Evolutionary conservation across 768 basidiomycete genomes (phyloP).

Genomic region (Lactifluus echinatus): DNA sequence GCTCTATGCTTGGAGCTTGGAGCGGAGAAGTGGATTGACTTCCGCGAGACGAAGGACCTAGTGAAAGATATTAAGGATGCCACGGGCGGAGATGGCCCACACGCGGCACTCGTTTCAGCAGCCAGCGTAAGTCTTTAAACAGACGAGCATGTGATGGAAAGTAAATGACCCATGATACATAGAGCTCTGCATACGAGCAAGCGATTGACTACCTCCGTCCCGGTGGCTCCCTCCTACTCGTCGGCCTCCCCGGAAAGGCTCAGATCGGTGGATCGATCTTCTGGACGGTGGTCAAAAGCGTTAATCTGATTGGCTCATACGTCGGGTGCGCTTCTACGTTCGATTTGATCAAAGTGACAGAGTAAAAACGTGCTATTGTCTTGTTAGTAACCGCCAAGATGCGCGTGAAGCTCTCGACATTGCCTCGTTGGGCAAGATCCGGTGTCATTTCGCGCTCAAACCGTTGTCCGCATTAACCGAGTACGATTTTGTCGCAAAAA

Average conservation of each 20-base stretch:
- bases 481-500: slow-evolving; percentile 32
- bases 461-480: slow-evolving; percentile 43
- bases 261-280: slow-evolving; percentile 55
- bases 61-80: slow-evolving; percentile 54
- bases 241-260: slow-evolving; percentile 59
- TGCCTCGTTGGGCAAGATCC: slow-evolving; percentile 62
- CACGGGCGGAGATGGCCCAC: slow-evolving; percentile 63
- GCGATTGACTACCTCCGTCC: slow-evolving; percentile 69
- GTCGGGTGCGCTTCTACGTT: slow-evolving; percentile 25
- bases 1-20: slow-evolving; percentile 53
- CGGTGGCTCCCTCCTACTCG: slow-evolving; percentile 66
- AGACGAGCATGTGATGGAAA: slow-evolving; percentile 22
- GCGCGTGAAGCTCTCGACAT: slow-evolving; percentile 73
- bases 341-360: not conserved
- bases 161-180: slow-evolving; percentile 20
- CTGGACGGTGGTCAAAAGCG: slow-evolving; percentile 60
- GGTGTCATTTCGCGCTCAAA: slow-evolving; percentile 42
- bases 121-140: slow-evolving; percentile 31
- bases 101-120: slow-evolving; percentile 56
- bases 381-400: slow-evolving; percentile 73
- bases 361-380: not conserved
- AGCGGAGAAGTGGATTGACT: slow-evolving; percentile 76
- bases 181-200: slow-evolving; percentile 36
- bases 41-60: slow-evolving; percentile 55
- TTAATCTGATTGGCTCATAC: slow-evolving; percentile 43